Evolutionary conservation across 106 monocot species (phyloP).

Genomic region (Posidonia australis): DNA sequence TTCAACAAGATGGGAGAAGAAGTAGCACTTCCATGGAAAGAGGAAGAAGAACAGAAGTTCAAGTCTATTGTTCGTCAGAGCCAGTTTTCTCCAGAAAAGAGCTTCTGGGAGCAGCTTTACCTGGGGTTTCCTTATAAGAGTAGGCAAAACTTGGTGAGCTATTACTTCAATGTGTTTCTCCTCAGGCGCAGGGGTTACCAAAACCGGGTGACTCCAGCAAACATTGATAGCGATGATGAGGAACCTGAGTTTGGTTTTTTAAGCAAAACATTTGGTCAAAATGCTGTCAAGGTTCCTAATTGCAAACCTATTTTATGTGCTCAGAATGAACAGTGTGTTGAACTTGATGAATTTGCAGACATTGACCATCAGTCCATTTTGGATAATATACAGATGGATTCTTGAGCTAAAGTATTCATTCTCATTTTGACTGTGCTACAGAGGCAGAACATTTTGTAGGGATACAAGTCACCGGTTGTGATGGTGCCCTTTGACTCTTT

Average conservation of each 20-base stretch:
- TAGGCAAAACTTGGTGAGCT: slow-evolving; percentile 52
- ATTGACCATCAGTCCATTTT: slow-evolving; percentile 2
- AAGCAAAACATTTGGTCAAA: slow-evolving; percentile 33
- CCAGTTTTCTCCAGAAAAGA: slow-evolving; percentile 12
- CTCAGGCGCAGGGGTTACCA: slow-evolving; percentile 65
- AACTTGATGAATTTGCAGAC: slow-evolving; percentile 30
- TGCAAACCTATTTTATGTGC: slow-evolving; percentile 22
- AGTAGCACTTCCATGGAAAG: slow-evolving; percentile 75
- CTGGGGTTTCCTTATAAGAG: slow-evolving; percentile 31
- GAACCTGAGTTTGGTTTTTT: slow-evolving; percentile 52
- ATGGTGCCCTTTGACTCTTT: too few species aligned
- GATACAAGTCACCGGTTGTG: too few species aligned
- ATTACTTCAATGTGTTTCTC: slow-evolving; percentile 87
- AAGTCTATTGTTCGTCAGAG: slow-evolving; percentile 30
- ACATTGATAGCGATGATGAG: slow-evolving; percentile 85
- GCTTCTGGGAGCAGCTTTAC: slow-evolving; percentile 50
- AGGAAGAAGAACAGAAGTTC: slow-evolving; percentile 61
- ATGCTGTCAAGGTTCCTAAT: slow-evolving; percentile 12
- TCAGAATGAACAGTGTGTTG: slow-evolving; percentile 54
- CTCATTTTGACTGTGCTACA: too few species aligned
- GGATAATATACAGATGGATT: slow-evolving; percentile 4
- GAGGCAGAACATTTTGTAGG: too few species aligned
- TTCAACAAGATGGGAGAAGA: slow-evolving; percentile 92
- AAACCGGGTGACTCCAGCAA: slow-evolving; percentile 46
- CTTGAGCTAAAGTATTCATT: too few species aligned